Conservation (phyloP, 805 yeast genomes). For the Saccharomyces paradoxus region DNA sequence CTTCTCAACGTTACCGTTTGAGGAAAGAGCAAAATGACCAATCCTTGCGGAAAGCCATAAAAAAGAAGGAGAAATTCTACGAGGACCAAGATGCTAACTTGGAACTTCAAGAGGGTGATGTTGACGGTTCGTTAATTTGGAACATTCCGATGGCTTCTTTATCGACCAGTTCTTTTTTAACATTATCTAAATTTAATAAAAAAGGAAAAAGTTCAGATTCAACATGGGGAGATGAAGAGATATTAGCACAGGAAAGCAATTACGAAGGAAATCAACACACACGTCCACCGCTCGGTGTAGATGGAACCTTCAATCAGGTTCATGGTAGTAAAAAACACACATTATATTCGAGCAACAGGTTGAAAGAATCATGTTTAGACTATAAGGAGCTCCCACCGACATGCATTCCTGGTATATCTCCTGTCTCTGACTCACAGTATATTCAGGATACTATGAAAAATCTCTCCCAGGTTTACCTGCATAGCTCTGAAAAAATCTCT, state of each 20-base stretch:
- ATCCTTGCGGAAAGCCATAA: slow-evolving; percentile 23
- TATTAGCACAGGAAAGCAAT: neutral
- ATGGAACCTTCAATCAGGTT: neutral
- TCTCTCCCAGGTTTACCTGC: slow-evolving; percentile 34
- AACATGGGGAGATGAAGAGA: neutral
- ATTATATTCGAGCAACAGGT: neutral
- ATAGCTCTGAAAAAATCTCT: slow-evolving; percentile 28
- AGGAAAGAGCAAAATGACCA: slow-evolving; percentile 30
- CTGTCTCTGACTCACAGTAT: slow-evolving; percentile 18
- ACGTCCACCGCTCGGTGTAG: neutral
- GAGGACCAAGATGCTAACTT: slow-evolving; percentile 19
- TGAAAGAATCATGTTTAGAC: neutral
- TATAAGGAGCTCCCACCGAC: slow-evolving; percentile 32
- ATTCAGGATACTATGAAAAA: slow-evolving; percentile 29
- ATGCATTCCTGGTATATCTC: slow-evolving; percentile 38
- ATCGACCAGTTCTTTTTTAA: slow-evolving; percentile 20
- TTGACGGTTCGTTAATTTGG: slow-evolving; percentile 36
- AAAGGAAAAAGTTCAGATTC: neutral
- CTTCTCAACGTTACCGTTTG: slow-evolving; percentile 34
- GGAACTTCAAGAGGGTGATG: slow-evolving; percentile 24
- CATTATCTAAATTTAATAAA: slow-evolving; percentile 2
- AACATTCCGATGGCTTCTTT: slow-evolving; percentile 42
- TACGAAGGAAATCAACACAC: neutral
- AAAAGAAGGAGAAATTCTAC: slow-evolving; percentile 29
- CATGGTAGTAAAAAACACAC: neutral